Evolutionary conservation across 192 early-diverging fungal species (phyloP).

Genomic region (Coemansia sp.): DNA sequence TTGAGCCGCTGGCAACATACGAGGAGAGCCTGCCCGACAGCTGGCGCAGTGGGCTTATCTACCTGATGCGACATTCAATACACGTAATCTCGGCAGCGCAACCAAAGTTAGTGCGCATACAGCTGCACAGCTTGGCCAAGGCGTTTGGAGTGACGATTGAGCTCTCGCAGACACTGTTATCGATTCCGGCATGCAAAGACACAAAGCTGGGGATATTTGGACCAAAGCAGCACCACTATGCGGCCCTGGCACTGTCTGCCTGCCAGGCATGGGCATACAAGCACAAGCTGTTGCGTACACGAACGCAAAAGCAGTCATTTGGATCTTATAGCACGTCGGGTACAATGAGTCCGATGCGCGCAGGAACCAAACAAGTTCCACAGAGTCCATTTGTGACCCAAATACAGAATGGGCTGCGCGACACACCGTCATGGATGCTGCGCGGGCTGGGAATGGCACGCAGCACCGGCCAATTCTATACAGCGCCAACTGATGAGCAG

Average conservation of each 20-base stretch:
- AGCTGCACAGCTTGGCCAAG: conserved; percentile 33
- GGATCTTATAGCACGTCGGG: conserved; percentile 20
- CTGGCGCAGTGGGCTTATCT: conserved; percentile 33
- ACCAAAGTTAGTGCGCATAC: conserved; percentile 36
- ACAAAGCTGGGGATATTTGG: conserved; percentile 33
- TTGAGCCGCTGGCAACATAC: conserved; percentile 38
- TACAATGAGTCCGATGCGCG: conserved; percentile 23
- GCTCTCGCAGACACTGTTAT: conserved; percentile 23
- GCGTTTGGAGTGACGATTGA: conserved; percentile 33
- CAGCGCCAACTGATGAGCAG: conserved; percentile 9
- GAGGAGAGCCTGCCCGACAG: conserved; percentile 23
- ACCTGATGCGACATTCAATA: conserved; percentile 27
- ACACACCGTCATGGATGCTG: conserved; percentile 45
- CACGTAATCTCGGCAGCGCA: conserved; percentile 38
- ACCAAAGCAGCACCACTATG: conserved; percentile 30
- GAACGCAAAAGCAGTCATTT: conserved; percentile 25
- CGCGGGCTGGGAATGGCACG: conserved; percentile 34
- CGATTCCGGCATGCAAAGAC: conserved; percentile 24
- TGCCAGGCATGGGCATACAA: conserved; percentile 41
- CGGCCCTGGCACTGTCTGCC: conserved; percentile 35
- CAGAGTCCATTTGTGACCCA: conserved; percentile 21
- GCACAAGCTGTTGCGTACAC: conserved; percentile 26
- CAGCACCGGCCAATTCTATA: conserved; percentile 25
- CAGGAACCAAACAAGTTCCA: conserved; percentile 16
- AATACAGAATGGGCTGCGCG: conserved; percentile 16